phyloP scores from a whole-genome alignment of 2,329 filamentous ascomycete genomes.

The Penicillium sp. region DNA sequence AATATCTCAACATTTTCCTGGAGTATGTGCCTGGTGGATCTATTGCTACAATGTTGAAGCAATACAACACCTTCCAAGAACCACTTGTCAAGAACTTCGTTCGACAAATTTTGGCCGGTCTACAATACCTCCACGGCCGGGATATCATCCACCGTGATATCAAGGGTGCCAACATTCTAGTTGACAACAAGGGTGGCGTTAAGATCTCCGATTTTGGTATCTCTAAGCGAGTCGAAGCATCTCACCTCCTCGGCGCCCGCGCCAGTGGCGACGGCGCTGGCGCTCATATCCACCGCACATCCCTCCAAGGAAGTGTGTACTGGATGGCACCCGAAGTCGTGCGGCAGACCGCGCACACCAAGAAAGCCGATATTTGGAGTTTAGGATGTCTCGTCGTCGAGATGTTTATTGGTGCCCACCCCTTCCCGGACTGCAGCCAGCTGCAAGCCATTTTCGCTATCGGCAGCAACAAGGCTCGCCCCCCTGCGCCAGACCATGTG shows the following conservation, averaged over 20 bases:
- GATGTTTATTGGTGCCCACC: constrained; percentile 97
- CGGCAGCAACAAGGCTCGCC: constrained; percentile 79
- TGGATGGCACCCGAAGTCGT: constrained; percentile 99
- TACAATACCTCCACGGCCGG: constrained; percentile 87
- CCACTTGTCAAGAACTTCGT: constrained; percentile 95
- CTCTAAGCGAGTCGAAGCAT: constrained; percentile 93
- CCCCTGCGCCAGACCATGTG: constrained; percentile 82
- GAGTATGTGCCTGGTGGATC: constrained; percentile 98
- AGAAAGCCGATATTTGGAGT: constrained; percentile 98
- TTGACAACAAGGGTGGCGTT: constrained; percentile 98
- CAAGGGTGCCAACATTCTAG: constrained; percentile 97
- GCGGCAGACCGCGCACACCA: constrained; percentile 94
- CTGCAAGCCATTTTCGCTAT: constrained; percentile 99
- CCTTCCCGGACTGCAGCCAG: constrained; percentile 95
- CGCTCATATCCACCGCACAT: constrained; percentile 57
- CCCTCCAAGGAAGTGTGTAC: constrained; percentile 94
- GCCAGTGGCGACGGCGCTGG: constrained; percentile 39
- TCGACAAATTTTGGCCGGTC: constrained; percentile 85
- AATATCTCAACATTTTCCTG: constrained; percentile 98
- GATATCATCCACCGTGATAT: constrained; percentile 99
- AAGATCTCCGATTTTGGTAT: constrained; percentile 99
- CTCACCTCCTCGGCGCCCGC: constrained; percentile 65
- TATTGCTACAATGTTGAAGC: constrained; percentile 97
- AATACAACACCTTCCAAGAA: constrained; percentile 91
- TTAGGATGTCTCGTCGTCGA: constrained; percentile 95